Conservation (phyloP, 345 rosid species). For the Raphanus sativus region DNA sequence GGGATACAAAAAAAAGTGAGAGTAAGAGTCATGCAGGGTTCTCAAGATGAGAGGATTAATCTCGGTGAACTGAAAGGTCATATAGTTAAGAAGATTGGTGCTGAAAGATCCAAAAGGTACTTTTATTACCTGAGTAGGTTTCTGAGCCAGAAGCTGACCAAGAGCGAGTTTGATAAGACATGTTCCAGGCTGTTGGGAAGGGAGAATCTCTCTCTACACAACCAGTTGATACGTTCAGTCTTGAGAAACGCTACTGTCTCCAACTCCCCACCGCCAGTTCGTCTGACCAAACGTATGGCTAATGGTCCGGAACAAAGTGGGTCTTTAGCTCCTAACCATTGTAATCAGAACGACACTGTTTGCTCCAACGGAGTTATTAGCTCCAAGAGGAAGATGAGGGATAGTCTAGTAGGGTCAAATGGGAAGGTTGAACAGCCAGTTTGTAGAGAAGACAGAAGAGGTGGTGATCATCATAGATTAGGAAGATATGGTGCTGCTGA, state of each 20-base stretch:
- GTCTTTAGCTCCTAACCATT: conserved; percentile 55
- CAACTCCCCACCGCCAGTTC: conserved; percentile 55
- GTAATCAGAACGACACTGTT: conserved; percentile 52
- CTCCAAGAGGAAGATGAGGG: conserved; percentile 72
- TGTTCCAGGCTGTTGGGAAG: conserved; percentile 77
- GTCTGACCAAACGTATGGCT: conserved; percentile 42
- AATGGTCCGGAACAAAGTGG: conserved; percentile 48
- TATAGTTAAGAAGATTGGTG: conserved; percentile 82
- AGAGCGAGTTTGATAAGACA: conserved; percentile 85
- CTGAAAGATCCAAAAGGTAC: conserved; percentile 76
- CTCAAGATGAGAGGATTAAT: conserved; percentile 74
- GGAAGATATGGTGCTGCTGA: conserved; percentile 51
- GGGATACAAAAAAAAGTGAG: conserved; percentile 6
- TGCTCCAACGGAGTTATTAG: conserved; percentile 61
- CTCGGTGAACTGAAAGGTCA: conserved; percentile 74
- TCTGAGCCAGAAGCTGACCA: conserved; percentile 77
- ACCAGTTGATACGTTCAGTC: conserved; percentile 71
- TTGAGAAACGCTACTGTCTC: conserved; percentile 75
- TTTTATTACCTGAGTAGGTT: conserved; percentile 72
- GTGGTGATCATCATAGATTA: conserved; percentile 63
- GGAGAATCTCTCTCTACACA: conserved; percentile 90
- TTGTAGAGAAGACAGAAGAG: conserved; percentile 55
- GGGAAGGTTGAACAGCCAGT: conserved; percentile 55
- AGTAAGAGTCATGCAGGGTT: conserved; percentile 62
- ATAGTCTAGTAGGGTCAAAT: conserved; percentile 77